A percentile compares a stretch with the other conserved stretches of the same genome.
phyloP scores from a whole-genome alignment of 1,284 basidiomycete species.

The Pyrrhoderma noxium region DNA sequence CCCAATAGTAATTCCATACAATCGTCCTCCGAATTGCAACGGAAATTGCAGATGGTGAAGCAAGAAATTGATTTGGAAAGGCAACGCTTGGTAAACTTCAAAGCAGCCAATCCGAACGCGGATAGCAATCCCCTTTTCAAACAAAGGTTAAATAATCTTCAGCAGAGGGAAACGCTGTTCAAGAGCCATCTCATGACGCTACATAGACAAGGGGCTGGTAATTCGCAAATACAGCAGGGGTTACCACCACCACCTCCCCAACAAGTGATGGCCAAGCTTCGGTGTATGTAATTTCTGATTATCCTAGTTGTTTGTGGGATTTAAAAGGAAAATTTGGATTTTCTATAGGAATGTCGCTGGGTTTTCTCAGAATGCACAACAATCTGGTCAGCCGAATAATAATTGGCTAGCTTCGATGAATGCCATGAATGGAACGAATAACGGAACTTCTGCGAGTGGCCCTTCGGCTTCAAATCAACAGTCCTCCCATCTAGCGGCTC shows the following conservation, averaged over 20 bases:
- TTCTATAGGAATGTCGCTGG: not conserved
- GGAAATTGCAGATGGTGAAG: not conserved
- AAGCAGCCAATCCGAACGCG: not conserved
- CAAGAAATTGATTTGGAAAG: constrained; percentile 11
- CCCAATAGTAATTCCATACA: too few relatives aligned
- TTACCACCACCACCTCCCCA: not conserved
- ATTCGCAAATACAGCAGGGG: constrained; percentile 3
- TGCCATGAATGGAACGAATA: not conserved
- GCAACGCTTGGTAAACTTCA: not conserved
- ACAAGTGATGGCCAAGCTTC: not conserved
- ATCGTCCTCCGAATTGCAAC: too few relatives aligned
- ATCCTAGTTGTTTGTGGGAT: not conserved
- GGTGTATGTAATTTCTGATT: not conserved
- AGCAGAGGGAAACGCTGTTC: not conserved
- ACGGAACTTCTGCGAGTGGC: not conserved
- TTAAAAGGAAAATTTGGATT: too few relatives aligned
- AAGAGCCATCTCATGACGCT: not conserved
- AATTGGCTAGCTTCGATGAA: constrained; percentile 4
- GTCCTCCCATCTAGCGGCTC: not conserved
- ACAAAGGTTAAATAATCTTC: not conserved
- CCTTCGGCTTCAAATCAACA: not conserved
- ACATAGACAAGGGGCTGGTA: not conserved
- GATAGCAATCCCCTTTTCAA: not conserved
- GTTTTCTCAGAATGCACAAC: constrained; percentile 5
- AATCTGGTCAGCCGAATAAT: not conserved